Percentiles rank a stretch among this genome's conserved stretches.
These are phyloP conservation scores for Biscogniauxia sp. DNA, from an alignment of 2,329 filamentous ascomycete species.

Conservation along the genomic window DNA sequence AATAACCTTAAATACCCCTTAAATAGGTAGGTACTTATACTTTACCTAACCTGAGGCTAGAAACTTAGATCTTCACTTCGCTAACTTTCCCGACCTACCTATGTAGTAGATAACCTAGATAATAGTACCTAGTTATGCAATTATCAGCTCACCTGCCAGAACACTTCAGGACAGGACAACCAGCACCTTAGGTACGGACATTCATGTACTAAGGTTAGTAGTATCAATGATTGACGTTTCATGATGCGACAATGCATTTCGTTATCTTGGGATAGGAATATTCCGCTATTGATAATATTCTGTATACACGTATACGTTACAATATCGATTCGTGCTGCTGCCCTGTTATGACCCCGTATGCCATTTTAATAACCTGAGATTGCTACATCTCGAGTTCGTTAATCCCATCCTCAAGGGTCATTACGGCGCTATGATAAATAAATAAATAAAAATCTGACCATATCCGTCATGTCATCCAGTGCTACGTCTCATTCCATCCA, in stretches of 20 bases:
- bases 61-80: too few relatives aligned
- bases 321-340: conserved; percentile 5
- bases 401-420: conserved; percentile 5
- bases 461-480: background rate
- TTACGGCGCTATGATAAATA: conserved; percentile 6
- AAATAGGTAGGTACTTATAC: too few relatives aligned
- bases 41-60: too few relatives aligned
- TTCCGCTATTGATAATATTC: conserved; percentile 12
- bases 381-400: conserved; percentile 5
- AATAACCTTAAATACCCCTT: too few relatives aligned
- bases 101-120: too few relatives aligned
- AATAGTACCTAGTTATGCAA: too few relatives aligned
- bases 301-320: conserved; percentile 21
- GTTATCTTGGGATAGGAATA: conserved; percentile 2
- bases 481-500: conserved; percentile 1
- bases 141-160: too few relatives aligned
- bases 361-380: background rate
- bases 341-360: conserved; percentile 1
- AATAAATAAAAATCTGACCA: background rate
- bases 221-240: too few relatives aligned
- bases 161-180: too few relatives aligned
- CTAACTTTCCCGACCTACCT: too few relatives aligned
- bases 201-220: too few relatives aligned
- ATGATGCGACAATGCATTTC: background rate
- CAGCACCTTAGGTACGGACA: too few relatives aligned